A percentile compares a stretch with the other conserved stretches of the same genome.
Evolutionary conservation across 2,329 filamentous ascomycete species (phyloP).

Genomic region (Diaporthe sp.): DNA sequence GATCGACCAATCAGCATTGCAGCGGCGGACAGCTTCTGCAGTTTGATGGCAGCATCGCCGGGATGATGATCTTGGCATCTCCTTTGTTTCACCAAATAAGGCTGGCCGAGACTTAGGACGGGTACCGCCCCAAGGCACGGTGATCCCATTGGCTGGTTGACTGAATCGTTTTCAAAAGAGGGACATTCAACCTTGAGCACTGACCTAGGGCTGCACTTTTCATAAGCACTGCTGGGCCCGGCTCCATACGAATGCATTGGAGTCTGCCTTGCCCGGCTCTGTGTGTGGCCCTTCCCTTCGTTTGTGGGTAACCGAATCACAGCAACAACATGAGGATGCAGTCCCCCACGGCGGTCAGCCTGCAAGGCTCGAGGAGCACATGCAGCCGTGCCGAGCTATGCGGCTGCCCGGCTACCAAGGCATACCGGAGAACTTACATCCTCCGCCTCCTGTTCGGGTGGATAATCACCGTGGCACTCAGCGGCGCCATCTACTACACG

Average conservation of each 20-base stretch:
- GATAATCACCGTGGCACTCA: background rate
- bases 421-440: slow-evolving; percentile 11
- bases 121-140: background rate
- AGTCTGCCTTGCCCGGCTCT: background rate
- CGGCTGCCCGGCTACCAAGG: slow-evolving; percentile 7
- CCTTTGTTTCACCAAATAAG: slow-evolving; percentile 5
- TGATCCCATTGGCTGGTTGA: background rate
- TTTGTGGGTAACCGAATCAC: background rate
- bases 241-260: background rate
- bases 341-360: slow-evolving; percentile 5
- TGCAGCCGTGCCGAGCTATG: slow-evolving; percentile 9
- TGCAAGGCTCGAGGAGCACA: slow-evolving; percentile 5
- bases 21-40: background rate
- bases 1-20: slow-evolving; percentile 8
- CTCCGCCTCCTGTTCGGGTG: slow-evolving; percentile 14
- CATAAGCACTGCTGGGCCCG: background rate
- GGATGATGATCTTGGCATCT: background rate
- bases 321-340: slow-evolving; percentile 10
- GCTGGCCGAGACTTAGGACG: slow-evolving; percentile 10
- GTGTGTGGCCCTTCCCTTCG: background rate
- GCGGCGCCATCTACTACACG: background rate
- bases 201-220: background rate
- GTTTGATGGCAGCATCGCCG: background rate
- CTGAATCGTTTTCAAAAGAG: background rate
- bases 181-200: background rate